Conservation (phyloP, 2,329 filamentous ascomycete genomes). For the Alternaria gaisen region DNA sequence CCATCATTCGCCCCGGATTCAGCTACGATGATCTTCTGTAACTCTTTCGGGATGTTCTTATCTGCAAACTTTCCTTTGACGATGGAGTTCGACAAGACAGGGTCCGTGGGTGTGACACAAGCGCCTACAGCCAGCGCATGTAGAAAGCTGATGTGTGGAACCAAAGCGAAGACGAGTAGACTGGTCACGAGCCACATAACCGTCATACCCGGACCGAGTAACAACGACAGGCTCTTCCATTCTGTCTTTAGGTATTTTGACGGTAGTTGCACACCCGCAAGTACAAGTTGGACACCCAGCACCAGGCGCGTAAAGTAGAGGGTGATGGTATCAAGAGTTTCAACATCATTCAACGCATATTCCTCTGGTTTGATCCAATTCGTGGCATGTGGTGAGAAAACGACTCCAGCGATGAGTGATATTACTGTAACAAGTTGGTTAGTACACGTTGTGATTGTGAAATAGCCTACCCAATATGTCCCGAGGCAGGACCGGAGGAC, state of each 20-base stretch:
- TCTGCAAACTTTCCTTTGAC: constrained; percentile 95
- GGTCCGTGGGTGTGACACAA: constrained; percentile 92
- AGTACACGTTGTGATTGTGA: neutral
- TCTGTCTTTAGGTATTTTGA: constrained; percentile 80
- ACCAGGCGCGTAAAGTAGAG: constrained; percentile 87
- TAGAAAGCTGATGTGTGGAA: constrained; percentile 75
- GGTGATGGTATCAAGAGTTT: constrained; percentile 75
- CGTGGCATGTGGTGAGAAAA: constrained; percentile 79
- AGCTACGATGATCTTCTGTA: constrained; percentile 72
- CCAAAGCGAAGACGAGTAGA: constrained; percentile 77
- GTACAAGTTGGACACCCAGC: constrained; percentile 86
- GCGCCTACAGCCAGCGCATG: constrained; percentile 82
- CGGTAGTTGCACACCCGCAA: constrained; percentile 88
- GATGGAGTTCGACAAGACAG: constrained; percentile 85
- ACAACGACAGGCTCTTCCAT: constrained; percentile 77
- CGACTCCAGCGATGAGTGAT: constrained; percentile 78
- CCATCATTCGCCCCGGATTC: constrained; percentile 93
- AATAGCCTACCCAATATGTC: neutral
- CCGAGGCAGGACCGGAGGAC: neutral
- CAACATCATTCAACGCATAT: constrained; percentile 69
- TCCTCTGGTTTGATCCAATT: constrained; percentile 77
- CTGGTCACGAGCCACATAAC: constrained; percentile 88
- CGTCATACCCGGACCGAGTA: constrained; percentile 85
- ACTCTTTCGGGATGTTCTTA: constrained; percentile 81
- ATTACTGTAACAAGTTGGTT: constrained; percentile 69